These are phyloP conservation scores for Debaryomyces prosopidis DNA, from an alignment of 805 yeast species.

Conservation along the genomic window DNA sequence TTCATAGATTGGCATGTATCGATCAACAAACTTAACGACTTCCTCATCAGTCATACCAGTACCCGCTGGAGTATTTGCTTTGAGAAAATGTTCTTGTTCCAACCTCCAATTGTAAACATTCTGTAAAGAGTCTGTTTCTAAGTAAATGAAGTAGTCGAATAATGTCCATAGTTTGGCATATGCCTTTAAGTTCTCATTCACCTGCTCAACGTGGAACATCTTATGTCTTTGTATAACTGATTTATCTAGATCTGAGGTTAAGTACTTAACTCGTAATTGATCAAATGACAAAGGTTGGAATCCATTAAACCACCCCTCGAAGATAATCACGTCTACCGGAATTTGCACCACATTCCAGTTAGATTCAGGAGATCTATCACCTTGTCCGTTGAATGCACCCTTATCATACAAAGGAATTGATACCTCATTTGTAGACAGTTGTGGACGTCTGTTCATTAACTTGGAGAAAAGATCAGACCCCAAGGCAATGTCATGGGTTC, in stretches of 20 bases:
- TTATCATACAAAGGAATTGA: constrained; percentile 76
- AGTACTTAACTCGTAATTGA: constrained; percentile 19
- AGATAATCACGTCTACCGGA: constrained; percentile 63
- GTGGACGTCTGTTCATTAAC: constrained; percentile 19
- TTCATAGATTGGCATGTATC: constrained; percentile 86
- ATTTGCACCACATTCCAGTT: constrained; percentile 36
- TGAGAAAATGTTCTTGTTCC: constrained; percentile 68
- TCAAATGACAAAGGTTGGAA: constrained; percentile 40
- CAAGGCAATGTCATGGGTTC: constrained; percentile 78
- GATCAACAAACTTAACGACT: constrained; percentile 67
- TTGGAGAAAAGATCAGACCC: constrained; percentile 34
- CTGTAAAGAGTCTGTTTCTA: constrained; percentile 58
- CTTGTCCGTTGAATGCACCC: constrained; percentile 66
- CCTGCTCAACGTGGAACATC: constrained; percentile 28
- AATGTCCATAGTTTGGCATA: constrained; percentile 60
- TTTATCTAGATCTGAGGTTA: constrained; percentile 16
- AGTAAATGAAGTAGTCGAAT: constrained; percentile 61
- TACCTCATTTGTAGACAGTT: neutral
- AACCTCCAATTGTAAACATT: constrained; percentile 79
- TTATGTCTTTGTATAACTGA: constrained; percentile 19
- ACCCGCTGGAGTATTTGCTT: constrained; percentile 40
- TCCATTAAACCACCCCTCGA: constrained; percentile 97
- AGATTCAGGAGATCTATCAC: constrained; percentile 59
- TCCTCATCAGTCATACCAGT: constrained; percentile 77
- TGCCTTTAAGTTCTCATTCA: constrained; percentile 52